Conservation (phyloP, 345 rosid genomes). For the Linum trigynum region DNA sequence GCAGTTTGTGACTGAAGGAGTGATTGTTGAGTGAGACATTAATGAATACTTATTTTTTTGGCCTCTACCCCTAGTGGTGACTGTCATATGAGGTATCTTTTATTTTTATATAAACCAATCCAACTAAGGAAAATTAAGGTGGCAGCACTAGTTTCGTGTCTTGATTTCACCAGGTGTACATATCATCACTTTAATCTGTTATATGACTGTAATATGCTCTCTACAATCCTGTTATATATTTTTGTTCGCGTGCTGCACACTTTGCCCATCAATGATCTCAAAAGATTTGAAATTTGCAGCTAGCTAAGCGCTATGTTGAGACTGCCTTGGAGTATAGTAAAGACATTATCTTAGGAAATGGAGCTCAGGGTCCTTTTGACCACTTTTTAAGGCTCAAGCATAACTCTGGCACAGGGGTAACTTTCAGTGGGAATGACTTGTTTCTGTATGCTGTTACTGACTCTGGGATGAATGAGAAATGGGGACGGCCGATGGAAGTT, state of each 20-base stretch:
- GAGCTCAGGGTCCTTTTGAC: conserved; percentile 90
- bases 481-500: conserved; percentile 56
- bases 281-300: conserved; percentile 33
- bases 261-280: background rate
- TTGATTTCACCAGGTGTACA: too few species aligned
- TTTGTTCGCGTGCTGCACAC: background rate
- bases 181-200: background rate
- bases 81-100: too few species aligned
- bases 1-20: background rate
- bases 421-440: conserved; percentile 53
- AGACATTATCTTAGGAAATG: conserved; percentile 70
- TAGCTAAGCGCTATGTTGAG: conserved; percentile 59
- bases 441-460: conserved; percentile 88
- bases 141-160: background rate
- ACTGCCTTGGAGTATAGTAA: conserved; percentile 63
- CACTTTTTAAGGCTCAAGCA: conserved; percentile 58
- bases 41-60: too few species aligned
- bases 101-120: too few species aligned
- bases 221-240: background rate
- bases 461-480: conserved; percentile 66
- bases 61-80: too few species aligned
- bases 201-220: background rate
- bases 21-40: too few species aligned
- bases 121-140: background rate
- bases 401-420: conserved; percentile 19